These are phyloP conservation scores for Nicotiana benthamiana DNA, from an alignment of 257 asterid species.

Conservation along the genomic window DNA sequence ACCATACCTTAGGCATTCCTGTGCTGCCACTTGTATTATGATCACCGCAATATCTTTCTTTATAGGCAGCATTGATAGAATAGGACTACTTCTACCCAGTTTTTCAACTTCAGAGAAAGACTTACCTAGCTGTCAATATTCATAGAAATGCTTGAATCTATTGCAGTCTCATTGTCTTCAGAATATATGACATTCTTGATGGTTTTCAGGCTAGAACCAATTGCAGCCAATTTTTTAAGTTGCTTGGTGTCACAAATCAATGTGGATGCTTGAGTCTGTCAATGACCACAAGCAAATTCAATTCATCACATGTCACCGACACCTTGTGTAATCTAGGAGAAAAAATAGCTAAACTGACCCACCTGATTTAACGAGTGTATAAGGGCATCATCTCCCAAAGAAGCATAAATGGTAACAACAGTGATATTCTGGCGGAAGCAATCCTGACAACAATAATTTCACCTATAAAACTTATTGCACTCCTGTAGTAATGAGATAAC, in stretches of 20 bases:
- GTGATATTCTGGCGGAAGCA: conserved; percentile 81
- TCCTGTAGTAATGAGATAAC: neutral
- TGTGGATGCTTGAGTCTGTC: conserved; percentile 86
- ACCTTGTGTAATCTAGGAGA: neutral
- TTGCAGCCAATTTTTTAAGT: conserved; percentile 59
- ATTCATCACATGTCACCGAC: neutral
- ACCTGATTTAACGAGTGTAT: conserved; percentile 89
- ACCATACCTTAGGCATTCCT: conserved; percentile 82
- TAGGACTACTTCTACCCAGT: conserved; percentile 52
- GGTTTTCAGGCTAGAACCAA: conserved; percentile 53
- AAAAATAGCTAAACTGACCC: neutral
- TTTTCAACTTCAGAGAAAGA: conserved; percentile 67
- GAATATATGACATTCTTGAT: conserved; percentile 50
- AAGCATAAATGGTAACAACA: conserved; percentile 82
- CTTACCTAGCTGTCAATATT: conserved; percentile 30
- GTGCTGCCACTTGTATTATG: conserved; percentile 97
- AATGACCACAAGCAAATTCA: neutral
- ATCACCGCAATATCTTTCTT: conserved; percentile 81
- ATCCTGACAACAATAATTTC: conserved; percentile 38
- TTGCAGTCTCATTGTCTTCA: conserved; percentile 49
- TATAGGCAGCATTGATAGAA: conserved; percentile 47
- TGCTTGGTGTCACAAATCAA: conserved; percentile 77
- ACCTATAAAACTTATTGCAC: neutral
- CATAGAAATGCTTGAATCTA: conserved; percentile 25
- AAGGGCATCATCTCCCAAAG: conserved; percentile 88